These are phyloP conservation scores for Lathyrus sativus DNA, from an alignment of 306 rosid genomes.

Conservation along the genomic window DNA sequence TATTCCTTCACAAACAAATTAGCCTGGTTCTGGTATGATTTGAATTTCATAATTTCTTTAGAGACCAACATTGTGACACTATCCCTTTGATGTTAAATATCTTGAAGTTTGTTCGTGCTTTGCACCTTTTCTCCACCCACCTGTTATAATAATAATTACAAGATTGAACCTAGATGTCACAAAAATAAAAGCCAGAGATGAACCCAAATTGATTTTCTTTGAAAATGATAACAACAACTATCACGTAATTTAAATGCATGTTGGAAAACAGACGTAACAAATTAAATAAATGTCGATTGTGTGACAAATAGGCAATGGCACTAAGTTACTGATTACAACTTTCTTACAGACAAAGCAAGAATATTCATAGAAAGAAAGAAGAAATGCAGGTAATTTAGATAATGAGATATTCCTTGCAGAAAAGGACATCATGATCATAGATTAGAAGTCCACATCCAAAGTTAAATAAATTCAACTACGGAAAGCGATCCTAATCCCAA, in stretches of 20 bases:
- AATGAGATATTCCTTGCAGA: constrained; percentile 24
- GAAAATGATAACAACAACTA: constrained; percentile 28
- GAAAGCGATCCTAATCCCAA: constrained; percentile 31
- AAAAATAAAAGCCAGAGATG: constrained; percentile 21
- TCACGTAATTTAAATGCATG: background rate
- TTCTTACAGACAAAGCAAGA: constrained; percentile 34
- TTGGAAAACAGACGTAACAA: background rate
- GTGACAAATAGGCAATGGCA: constrained; percentile 35
- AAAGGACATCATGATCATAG: constrained; percentile 21
- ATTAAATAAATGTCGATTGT: constrained; percentile 22
- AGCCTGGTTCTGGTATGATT: constrained; percentile 75
- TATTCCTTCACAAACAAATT: constrained; percentile 65
- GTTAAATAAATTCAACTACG: constrained; percentile 17
- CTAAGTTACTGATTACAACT: background rate
- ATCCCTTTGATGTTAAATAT: constrained; percentile 34
- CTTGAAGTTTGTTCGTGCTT: constrained; percentile 26
- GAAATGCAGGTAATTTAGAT: constrained; percentile 17
- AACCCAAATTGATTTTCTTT: constrained; percentile 2
- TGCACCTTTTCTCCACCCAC: constrained; percentile 31
- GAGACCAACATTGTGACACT: constrained; percentile 52
- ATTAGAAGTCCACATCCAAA: constrained; percentile 20
- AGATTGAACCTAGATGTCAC: constrained; percentile 23
- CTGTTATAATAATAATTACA: constrained; percentile 32
- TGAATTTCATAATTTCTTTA: constrained; percentile 66
- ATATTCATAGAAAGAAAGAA: constrained; percentile 34